Evolutionary conservation across 2,329 filamentous ascomycete genomes (phyloP), one percentile per base, ranked within the genome.

Genomic region (Blastomyces emzantsi): DNA sequence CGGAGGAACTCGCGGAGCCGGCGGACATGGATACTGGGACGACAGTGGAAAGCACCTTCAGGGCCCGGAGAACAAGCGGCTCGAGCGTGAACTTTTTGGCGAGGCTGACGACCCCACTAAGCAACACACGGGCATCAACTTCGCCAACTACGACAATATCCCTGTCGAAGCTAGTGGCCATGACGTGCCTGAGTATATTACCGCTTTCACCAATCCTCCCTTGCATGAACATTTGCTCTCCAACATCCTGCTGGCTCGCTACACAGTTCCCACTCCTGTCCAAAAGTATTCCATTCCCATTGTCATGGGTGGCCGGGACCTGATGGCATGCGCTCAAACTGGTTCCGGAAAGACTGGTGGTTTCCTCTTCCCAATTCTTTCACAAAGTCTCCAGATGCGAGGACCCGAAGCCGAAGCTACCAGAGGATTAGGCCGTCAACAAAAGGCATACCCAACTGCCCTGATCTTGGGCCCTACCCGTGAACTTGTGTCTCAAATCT

Each of bases 261-360:
- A 99, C 86, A 92, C 93, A 78, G 88, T 92, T 56, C 94, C 94
- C 63, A 99, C 94, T 1, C 94, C 94, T 33, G 94, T 99, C 62
- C 94, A 99, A 81, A 99, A 99, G 80, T 97, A 99, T 83, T 97
- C 94, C 3, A 96, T 99, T 64, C 94, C 94, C 69, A 99, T 99
- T 73, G 94, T 99, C 75, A 96, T 96, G 90, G 89, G 87, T 71
- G 94, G 94, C 68, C 92, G 94, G 80, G 94, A 99, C 79, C 83
- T 99, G 76, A 99, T 99, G 94, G 94, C 94, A 78, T 99, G 94
- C 83, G 94, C 94, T 73, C 94, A 99, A 85, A 99, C 94, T 71
- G 94, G 93, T 88, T 99, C 94, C 74, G 94, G 94, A 84, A 99
- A 99, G 86, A 99, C 94, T 77, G 94, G 94, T 83, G 94, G 94